These are phyloP conservation scores for Naematelia encephala DNA, from an alignment of 768 basidiomycete genomes.

Conservation along the genomic window DNA sequence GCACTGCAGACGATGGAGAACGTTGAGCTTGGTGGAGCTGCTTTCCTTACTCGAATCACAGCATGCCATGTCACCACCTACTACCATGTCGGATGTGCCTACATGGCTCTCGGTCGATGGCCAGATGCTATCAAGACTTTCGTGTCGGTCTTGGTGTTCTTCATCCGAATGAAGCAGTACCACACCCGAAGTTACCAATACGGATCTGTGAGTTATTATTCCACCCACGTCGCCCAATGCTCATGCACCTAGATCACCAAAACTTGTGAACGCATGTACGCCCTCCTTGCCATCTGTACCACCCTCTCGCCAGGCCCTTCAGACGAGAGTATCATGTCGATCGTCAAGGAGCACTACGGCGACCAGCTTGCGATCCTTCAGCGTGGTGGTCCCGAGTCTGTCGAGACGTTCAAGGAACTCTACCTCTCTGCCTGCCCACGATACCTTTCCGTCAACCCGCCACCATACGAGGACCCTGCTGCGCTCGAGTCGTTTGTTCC, in stretches of 20 bases:
- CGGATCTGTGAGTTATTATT: constrained; percentile 64
- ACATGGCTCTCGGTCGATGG: constrained; percentile 89
- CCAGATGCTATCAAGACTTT: constrained; percentile 93
- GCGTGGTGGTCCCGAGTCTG: constrained; percentile 64
- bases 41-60: constrained; percentile 88
- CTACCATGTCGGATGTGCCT: constrained; percentile 79
- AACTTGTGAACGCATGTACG: constrained; percentile 97
- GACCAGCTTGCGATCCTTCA: constrained; percentile 85
- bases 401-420: constrained; percentile 82
- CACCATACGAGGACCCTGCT: constrained; percentile 79
- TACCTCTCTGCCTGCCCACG: constrained; percentile 94
- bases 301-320: constrained; percentile 85
- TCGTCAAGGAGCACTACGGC: constrained; percentile 87
- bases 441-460: constrained; percentile 91
- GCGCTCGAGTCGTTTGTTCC: constrained; percentile 59
- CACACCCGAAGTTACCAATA: constrained; percentile 96
- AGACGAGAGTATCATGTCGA: constrained; percentile 91
- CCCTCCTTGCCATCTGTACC: constrained; percentile 87
- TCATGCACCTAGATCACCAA: constrained; percentile 74
- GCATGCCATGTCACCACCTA: constrained; percentile 75
- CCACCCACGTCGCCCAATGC: not conserved
- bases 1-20: constrained; percentile 93
- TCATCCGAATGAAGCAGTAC: constrained; percentile 92
- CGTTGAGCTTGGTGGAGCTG: constrained; percentile 88
- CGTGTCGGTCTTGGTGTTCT: constrained; percentile 88